Percentiles rank a stretch among this genome's conserved stretches.
Conservation (phyloP, 2,329 filamentous ascomycete genomes). For the Beauveria sp. region DNA sequence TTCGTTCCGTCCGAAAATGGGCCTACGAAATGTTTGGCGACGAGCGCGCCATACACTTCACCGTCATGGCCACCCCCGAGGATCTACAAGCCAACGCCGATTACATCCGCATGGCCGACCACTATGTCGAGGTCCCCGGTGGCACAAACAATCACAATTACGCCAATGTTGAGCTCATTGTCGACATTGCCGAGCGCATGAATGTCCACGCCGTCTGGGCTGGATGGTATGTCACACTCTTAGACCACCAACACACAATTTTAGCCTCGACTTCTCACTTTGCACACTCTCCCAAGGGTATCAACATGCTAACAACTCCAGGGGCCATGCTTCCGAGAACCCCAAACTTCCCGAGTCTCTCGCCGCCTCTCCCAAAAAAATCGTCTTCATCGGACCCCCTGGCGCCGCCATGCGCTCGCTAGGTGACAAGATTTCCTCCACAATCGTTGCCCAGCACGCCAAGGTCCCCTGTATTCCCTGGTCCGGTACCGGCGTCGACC, state of each 20-base stretch:
- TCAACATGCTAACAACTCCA: constrained; percentile 24
- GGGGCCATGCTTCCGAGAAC: constrained; percentile 98
- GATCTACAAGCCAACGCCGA: constrained; percentile 96
- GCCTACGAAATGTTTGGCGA: constrained; percentile 99
- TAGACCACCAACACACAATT: background rate
- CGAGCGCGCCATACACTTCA: constrained; percentile 97
- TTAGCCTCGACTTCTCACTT: too few species aligned
- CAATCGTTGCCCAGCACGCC: constrained; percentile 96
- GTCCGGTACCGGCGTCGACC: constrained; percentile 87
- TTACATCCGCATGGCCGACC: constrained; percentile 99
- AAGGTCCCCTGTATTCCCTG: constrained; percentile 97
- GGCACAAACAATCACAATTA: constrained; percentile 99
- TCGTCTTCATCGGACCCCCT: constrained; percentile 96
- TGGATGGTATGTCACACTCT: constrained; percentile 66
- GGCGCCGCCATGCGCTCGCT: constrained; percentile 98
- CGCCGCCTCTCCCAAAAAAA: constrained; percentile 94
- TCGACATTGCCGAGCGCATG: constrained; percentile 98
- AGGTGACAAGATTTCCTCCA: constrained; percentile 99
- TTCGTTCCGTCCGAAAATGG: constrained; percentile 99
- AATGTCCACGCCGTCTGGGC: constrained; percentile 98
- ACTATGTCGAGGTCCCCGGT: constrained; percentile 97
- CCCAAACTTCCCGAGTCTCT: constrained; percentile 94
- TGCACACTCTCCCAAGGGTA: background rate
- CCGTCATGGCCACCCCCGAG: constrained; percentile 98
- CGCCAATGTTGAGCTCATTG: constrained; percentile 97